phyloP scores from a whole-genome alignment of 2,329 filamentous ascomycete species.

The Emydomyces testavorans region DNA sequence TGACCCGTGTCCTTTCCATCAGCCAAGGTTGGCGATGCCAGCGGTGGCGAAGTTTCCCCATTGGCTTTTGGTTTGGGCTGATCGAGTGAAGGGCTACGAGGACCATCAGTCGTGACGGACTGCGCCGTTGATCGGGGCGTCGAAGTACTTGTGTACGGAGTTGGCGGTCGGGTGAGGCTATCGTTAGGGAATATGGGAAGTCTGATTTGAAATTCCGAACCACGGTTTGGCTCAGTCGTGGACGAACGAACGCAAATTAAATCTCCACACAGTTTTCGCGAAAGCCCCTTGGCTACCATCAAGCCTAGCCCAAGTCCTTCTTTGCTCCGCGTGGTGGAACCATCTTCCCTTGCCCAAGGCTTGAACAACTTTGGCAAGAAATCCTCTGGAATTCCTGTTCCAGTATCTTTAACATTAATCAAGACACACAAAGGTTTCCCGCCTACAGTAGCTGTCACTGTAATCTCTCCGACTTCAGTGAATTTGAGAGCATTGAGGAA shows the following conservation, averaged over 20 bases:
- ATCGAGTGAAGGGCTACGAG: neutral
- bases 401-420: slow-evolving; percentile 54
- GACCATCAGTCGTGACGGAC: slow-evolving; percentile 13
- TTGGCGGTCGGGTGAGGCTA: slow-evolving; percentile 39
- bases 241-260: slow-evolving; percentile 53
- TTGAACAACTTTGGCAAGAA: slow-evolving; percentile 58
- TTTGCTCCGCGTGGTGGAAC: slow-evolving; percentile 53
- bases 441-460: slow-evolving; percentile 44
- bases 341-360: slow-evolving; percentile 57
- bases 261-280: slow-evolving; percentile 57
- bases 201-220: slow-evolving; percentile 58
- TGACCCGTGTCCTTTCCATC: neutral
- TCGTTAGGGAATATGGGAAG: slow-evolving; percentile 48
- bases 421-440: slow-evolving; percentile 44
- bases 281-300: slow-evolving; percentile 60
- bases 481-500: slow-evolving; percentile 60
- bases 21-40: neutral
- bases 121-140: slow-evolving; percentile 32
- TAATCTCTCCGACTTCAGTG: slow-evolving; percentile 53
- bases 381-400: slow-evolving; percentile 54
- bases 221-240: slow-evolving; percentile 48
- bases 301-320: slow-evolving; percentile 59
- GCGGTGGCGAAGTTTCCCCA: slow-evolving; percentile 2
- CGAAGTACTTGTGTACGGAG: slow-evolving; percentile 32
- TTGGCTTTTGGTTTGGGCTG: neutral